Conservation (phyloP, 345 rosid genomes). For the Cardamine occulta region DNA sequence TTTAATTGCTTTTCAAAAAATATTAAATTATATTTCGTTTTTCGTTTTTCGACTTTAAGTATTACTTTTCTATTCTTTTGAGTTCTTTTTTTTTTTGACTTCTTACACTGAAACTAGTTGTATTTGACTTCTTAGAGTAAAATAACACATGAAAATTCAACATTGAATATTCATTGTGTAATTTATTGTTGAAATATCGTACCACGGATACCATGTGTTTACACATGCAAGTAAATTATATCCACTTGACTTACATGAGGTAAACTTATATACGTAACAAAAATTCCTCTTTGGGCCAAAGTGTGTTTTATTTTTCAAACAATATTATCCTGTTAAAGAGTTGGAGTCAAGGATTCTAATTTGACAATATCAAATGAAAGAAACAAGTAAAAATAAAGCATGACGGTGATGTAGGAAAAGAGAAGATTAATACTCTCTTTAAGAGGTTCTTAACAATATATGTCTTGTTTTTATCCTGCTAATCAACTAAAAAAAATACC, state of each 20-base stretch:
- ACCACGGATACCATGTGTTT: conserved; percentile 23
- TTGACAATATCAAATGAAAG: background rate
- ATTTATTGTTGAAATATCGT: conserved; percentile 8
- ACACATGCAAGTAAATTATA: conserved; percentile 18
- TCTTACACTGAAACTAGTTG: background rate
- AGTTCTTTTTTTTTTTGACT: background rate
- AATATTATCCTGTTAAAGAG: conserved; percentile 29
- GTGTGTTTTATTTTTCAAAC: conserved; percentile 35
- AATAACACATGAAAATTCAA: conserved; percentile 24
- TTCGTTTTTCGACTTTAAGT: background rate
- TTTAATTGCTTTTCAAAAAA: background rate
- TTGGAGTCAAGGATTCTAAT: conserved; percentile 23
- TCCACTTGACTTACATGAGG: conserved; percentile 18
- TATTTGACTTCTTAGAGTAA: background rate
- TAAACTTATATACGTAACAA: conserved; percentile 35
- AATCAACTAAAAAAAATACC: background rate
- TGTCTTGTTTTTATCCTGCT: background rate
- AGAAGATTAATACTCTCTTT: background rate
- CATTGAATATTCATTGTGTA: conserved; percentile 21
- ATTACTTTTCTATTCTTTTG: background rate
- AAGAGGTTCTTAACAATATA: background rate
- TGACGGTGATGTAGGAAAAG: background rate
- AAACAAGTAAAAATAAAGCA: conserved; percentile 15
- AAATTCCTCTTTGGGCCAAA: conserved; percentile 19
- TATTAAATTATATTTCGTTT: background rate